A percentile compares a stretch with the other conserved stretches of the same genome.
Evolutionary conservation across 129 eudicot species (phyloP).

Genomic region (Helianthus annuus): DNA sequence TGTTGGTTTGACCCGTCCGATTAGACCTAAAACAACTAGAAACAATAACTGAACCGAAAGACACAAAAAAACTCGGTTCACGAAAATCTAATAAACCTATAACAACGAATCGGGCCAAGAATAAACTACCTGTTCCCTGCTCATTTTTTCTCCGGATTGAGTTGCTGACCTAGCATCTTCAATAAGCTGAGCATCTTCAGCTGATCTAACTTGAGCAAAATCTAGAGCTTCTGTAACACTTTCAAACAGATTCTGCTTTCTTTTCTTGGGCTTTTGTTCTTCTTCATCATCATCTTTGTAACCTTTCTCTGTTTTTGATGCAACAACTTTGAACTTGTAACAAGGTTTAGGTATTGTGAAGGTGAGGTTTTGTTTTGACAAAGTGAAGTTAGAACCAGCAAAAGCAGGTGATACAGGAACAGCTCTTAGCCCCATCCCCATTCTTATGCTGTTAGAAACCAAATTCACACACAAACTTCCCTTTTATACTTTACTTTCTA

Average conservation of each 20-base stretch:
- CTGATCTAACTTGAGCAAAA: slow-evolving; percentile 89
- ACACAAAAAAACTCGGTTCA: neutral
- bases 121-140: slow-evolving; percentile 65
- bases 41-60: neutral
- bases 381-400: slow-evolving; percentile 35
- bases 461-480: slow-evolving; percentile 17
- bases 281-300: slow-evolving; percentile 40
- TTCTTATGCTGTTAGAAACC: slow-evolving; percentile 13
- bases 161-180: slow-evolving; percentile 83
- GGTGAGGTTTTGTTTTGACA: slow-evolving; percentile 23
- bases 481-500: slow-evolving; percentile 24
- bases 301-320: slow-evolving; percentile 55
- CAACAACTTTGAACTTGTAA: slow-evolving; percentile 16
- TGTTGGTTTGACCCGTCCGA: neutral
- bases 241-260: slow-evolving; percentile 71
- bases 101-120: neutral
- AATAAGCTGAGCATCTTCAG: slow-evolving; percentile 80
- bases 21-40: neutral
- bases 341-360: slow-evolving; percentile 12
- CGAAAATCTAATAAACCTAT: neutral
- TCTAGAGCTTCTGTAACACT: slow-evolving; percentile 94
- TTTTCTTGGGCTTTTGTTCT: slow-evolving; percentile 38
- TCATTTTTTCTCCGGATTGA: slow-evolving; percentile 74
- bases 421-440: slow-evolving; percentile 60
- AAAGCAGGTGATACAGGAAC: slow-evolving; percentile 55